These are phyloP conservation scores for Nemania sp. DNA, from an alignment of 2,329 filamentous ascomycete genomes.

Conservation along the genomic window DNA sequence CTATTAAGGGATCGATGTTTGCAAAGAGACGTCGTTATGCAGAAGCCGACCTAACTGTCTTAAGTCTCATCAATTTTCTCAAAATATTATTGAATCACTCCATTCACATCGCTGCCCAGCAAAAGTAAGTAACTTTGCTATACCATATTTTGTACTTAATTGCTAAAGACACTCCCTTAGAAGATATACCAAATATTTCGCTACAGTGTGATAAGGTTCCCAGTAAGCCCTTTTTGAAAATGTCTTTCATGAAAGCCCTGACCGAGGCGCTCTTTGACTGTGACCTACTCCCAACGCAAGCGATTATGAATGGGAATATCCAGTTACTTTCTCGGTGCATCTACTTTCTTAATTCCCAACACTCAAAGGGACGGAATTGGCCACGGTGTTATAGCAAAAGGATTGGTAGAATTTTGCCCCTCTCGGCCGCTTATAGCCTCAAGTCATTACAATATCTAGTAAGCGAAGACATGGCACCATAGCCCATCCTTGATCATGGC, in stretches of 20 bases:
- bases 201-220: not conserved
- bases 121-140: not conserved
- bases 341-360: not conserved
- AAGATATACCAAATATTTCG: constrained; percentile 6
- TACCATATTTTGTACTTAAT: not conserved
- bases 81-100: not conserved
- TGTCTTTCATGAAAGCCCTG: constrained; percentile 7
- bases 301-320: constrained; percentile 14
- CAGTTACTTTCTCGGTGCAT: constrained; percentile 6
- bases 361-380: constrained; percentile 19
- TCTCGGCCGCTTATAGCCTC: constrained; percentile 14
- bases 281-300: constrained; percentile 7
- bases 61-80: too few species aligned
- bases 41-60: too few species aligned
- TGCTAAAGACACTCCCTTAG: not conserved
- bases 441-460: constrained; percentile 2
- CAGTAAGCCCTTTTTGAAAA: not conserved
- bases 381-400: not conserved
- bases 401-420: not conserved
- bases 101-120: not conserved
- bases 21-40: too few species aligned
- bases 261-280: not conserved
- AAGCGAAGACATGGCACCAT: not conserved
- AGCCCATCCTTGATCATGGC: not conserved
- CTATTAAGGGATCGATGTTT: too few species aligned